phyloP scores from a whole-genome alignment of 2,329 filamentous ascomycete species.

The Colletotrichum sp. region DNA sequence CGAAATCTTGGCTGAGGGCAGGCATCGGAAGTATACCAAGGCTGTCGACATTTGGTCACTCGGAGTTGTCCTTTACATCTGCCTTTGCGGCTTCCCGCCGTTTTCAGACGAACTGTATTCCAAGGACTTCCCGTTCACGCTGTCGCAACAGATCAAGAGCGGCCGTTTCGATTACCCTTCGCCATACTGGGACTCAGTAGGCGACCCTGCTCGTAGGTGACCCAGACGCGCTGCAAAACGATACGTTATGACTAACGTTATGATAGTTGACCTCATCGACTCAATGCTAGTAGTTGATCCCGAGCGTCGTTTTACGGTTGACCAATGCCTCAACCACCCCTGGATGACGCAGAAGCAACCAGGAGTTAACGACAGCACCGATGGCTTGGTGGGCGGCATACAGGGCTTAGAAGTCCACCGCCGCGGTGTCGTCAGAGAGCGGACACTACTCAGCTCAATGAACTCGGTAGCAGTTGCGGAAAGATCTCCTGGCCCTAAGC shows the following conservation, averaged over 20 bases:
- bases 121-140: conserved; percentile 80
- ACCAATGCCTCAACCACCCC: conserved; percentile 88
- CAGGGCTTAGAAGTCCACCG: conserved; percentile 82
- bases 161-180: conserved; percentile 94
- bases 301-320: conserved; percentile 82
- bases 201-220: conserved; percentile 75
- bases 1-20: conserved; percentile 86
- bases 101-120: conserved; percentile 94
- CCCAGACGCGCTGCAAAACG: neutral
- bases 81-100: conserved; percentile 93
- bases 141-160: conserved; percentile 88
- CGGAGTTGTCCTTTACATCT: conserved; percentile 98
- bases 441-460: conserved; percentile 82
- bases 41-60: conserved; percentile 97
- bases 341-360: conserved; percentile 75
- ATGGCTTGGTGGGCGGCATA: conserved; percentile 88
- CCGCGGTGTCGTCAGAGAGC: conserved; percentile 79
- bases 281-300: conserved; percentile 91
- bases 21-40: conserved; percentile 87
- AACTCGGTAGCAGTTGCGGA: conserved; percentile 70
- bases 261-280: conserved; percentile 84
- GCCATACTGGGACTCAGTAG: conserved; percentile 91
- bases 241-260: neutral
- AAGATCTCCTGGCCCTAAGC: conserved; percentile 49
- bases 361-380: conserved; percentile 82